Base-by-base conservation (phyloP, 352 stramenopile genomes). In the Blastocystis sp. region DNA sequence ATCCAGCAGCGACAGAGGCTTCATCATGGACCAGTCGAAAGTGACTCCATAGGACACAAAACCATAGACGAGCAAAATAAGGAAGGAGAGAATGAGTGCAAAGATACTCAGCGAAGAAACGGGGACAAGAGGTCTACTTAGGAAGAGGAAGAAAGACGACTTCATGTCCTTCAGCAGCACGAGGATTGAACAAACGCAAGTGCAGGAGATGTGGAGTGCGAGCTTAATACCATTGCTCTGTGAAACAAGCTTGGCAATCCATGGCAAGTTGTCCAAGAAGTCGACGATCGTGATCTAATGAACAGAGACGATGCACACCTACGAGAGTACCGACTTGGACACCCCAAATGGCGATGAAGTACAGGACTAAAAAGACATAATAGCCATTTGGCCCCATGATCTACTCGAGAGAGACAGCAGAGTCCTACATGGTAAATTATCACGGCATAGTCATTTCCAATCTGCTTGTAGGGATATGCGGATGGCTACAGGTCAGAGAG, bases 111-210 rank as follows among this genome's bases (percentile, higher is more conserved):
- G 47, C 8, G 73, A 84, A 11, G 73, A 84, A 7, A 84, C 73
- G 13, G 73, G 73, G 34, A 84, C 50, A 15, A 84, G 50, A 13
- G 73, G 73, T 68, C 73, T 84, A 47, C 13, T 43, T 1, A 66
- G 6, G n/a, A 66, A 37, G 26, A 26, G 4, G 39, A 29, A 1
- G 29, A 7, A 11, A 20, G 43, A 13, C 20, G 0, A 84, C 73
- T 84, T 84, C 73, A 84, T 84, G 26, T 84, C 73, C 53, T 84
- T 84, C 15, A 84, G 39, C 13, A 84, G 62, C n/a, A 84, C 73
- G 29, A 84, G 56, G 13, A 84, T 23, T 20, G 54, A 34, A 43
- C 73, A 84, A 20, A 84, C 43, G 55, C 59, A 64, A n/a, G 73
- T 53, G 55, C 73, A 84, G 26, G 73, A 54, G 39, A 84, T 37